A percentile compares a stretch with the other conserved stretches of the same genome.
Conservation (phyloP, 1,284 basidiomycete genomes). For the Rhodotorula sp. region DNA sequence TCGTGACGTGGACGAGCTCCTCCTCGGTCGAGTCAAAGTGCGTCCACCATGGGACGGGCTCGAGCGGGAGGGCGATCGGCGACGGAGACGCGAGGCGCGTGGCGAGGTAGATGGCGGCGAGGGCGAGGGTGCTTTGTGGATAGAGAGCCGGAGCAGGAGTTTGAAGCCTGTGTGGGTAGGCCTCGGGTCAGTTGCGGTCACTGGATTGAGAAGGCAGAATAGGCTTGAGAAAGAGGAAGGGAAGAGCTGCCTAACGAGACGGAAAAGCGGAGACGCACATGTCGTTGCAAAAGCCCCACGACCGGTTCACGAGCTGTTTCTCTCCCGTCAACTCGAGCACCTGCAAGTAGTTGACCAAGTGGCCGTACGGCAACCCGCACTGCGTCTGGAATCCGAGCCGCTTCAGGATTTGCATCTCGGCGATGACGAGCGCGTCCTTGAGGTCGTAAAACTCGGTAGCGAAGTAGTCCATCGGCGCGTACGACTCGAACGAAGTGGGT, state of each 20-base stretch:
- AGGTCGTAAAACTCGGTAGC: slow-evolving; percentile 76
- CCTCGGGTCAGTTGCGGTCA: background rate
- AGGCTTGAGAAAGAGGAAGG: too few species aligned
- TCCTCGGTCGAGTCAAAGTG: slow-evolving; percentile 49
- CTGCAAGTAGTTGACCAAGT: slow-evolving; percentile 90
- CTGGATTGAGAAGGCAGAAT: too few species aligned
- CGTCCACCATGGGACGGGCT: slow-evolving; percentile 50
- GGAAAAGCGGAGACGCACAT: slow-evolving; percentile 42
- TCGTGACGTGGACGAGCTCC: slow-evolving; percentile 40
- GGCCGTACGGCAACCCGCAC: slow-evolving; percentile 88
- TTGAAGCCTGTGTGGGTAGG: slow-evolving; percentile 39
- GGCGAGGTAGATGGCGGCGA: slow-evolving; percentile 44
- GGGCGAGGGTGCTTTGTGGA: slow-evolving; percentile 44
- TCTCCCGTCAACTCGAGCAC: slow-evolving; percentile 67
- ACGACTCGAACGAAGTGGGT: slow-evolving; percentile 50
- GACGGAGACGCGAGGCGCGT: slow-evolving; percentile 25
- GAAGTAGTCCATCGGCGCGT: slow-evolving; percentile 81
- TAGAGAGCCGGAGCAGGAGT: slow-evolving; percentile 45
- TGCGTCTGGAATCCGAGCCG: slow-evolving; percentile 54
- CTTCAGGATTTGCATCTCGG: slow-evolving; percentile 97
- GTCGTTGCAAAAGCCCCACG: slow-evolving; percentile 52
- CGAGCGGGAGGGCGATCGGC: slow-evolving; percentile 45
- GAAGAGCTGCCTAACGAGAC: too few species aligned
- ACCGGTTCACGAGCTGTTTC: slow-evolving; percentile 43
- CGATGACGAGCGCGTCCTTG: slow-evolving; percentile 84